These are phyloP conservation scores for Heterobasidion irregulare DNA, from an alignment of 1,284 basidiomycete species.

Conservation along the genomic window DNA sequence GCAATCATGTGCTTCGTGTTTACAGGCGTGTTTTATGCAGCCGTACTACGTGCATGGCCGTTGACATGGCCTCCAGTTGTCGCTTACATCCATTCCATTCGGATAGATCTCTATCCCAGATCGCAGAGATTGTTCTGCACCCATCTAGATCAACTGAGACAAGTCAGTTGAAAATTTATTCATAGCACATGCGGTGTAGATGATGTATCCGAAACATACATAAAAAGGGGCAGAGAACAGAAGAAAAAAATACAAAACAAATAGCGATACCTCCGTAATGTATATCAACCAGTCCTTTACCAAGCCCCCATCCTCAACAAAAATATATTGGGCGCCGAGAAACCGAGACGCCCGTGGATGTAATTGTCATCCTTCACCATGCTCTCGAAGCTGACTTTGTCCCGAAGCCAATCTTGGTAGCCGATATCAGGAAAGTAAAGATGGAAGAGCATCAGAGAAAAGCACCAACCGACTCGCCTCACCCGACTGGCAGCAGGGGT, in stretches of 20 bases:
- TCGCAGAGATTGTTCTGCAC: too few relatives aligned
- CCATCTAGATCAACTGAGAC: too few relatives aligned
- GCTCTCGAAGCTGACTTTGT: constrained; percentile 62
- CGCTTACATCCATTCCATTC: too few relatives aligned
- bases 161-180: too few relatives aligned
- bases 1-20: not conserved
- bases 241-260: not conserved
- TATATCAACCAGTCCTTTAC: not conserved
- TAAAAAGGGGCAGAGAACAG: not conserved
- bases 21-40: not conserved
- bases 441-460: not conserved
- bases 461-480: constrained; percentile 47
- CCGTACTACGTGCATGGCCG: too few relatives aligned
- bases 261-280: not conserved
- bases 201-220: not conserved
- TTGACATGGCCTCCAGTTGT: too few relatives aligned
- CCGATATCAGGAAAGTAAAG: not conserved
- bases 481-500: constrained; percentile 34
- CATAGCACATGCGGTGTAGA: not conserved
- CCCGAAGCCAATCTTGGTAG: constrained; percentile 62
- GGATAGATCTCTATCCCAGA: too few relatives aligned
- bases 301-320: constrained; percentile 39
- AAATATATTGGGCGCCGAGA: constrained; percentile 69
- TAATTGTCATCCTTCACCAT: constrained; percentile 52
- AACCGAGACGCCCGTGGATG: constrained; percentile 52